Evolutionary conservation across 2,329 filamentous ascomycete genomes (phyloP), one percentile per base, ranked within the genome.

Genomic region (Reticulascus tulasneorum): DNA sequence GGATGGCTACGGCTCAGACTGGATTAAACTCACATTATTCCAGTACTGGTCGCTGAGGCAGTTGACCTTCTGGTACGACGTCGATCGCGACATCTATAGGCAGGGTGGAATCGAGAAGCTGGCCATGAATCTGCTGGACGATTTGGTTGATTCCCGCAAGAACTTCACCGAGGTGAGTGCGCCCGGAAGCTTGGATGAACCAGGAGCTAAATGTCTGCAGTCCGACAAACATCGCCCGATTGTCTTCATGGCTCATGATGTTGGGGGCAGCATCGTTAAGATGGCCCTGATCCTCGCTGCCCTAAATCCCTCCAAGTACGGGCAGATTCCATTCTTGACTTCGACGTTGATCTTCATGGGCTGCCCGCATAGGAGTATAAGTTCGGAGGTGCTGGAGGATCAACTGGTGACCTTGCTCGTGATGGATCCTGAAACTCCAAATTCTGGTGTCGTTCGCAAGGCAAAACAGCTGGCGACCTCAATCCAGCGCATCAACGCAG

Each of bases 191-290:
- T n/a, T n/a, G n/a, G n/a, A n/a, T n/a, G n/a, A n/a, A n/a, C n/a
- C n/a, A n/a, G n/a, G n/a, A n/a, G n/a, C n/a, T n/a, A n/a, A n/a
- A n/a, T n/a, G n/a, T n/a, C n/a, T n/a, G n/a, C n/a, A n/a, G n/a
- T n/a, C n/a, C n/a, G n/a, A n/a, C n/a, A 37, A 15, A 4, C 6
- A 25, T 21, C 37, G 32, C 12, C 33, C 38, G 13, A 40, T 40
- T 17, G 25, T 40, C 13, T 40, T 35, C 16, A 27, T 40, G 6
- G 15, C 15, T 13, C 38, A 40, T 11, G 38, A 40, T 15, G n/a
- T 40, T 15, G 38, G 38, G 4, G 38, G 38, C 17, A 24, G 21
- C 6, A 40, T 40, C 7, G 20, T 40, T 4, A 40, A 40, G 21
- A 40, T 23, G 33, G 38, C 38, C 4, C 38, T 40, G n/a, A 18